A percentile compares a stretch with the other conserved stretches of the same genome.
These are phyloP conservation scores for Hippophae tibetana DNA, from an alignment of 306 rosid species.

Conservation along the genomic window DNA sequence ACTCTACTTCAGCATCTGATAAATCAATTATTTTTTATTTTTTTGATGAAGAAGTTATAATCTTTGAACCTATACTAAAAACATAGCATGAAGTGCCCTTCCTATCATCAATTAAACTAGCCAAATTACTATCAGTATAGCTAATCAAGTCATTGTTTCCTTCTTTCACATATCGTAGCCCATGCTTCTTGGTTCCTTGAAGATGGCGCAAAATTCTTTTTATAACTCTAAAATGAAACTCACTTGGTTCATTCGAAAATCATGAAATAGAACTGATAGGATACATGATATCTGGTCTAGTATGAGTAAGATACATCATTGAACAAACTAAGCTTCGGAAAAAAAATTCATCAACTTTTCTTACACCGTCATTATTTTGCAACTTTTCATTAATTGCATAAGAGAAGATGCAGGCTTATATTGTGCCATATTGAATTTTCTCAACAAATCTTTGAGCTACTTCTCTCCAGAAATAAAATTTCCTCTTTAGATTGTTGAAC, in stretches of 20 bases:
- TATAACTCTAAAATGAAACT: background rate
- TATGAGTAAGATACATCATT: background rate
- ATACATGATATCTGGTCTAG: slow-evolving; percentile 6
- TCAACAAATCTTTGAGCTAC: background rate
- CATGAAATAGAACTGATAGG: background rate
- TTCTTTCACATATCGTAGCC: background rate
- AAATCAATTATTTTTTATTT: background rate
- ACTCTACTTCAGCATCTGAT: background rate
- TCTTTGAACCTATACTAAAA: background rate
- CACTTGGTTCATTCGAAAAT: background rate
- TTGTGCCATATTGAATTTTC: background rate
- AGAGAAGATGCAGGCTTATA: slow-evolving; percentile 1
- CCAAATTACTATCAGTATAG: slow-evolving; percentile 1
- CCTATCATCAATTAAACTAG: background rate
- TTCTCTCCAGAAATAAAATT: slow-evolving; percentile 4
- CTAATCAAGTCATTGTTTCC: background rate
- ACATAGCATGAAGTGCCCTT: background rate
- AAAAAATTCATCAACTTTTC: too few relatives aligned
- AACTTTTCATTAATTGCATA: background rate
- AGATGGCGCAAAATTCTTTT: background rate
- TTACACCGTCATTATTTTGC: background rate
- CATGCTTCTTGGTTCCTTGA: background rate
- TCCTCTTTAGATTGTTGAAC: background rate
- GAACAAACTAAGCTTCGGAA: background rate
- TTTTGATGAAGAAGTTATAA: background rate